Percentiles rank a stretch among this genome's conserved stretches.
These are phyloP conservation scores for Pinus taeda DNA, from an alignment of 75 land plant genomes.

Conservation along the genomic window DNA sequence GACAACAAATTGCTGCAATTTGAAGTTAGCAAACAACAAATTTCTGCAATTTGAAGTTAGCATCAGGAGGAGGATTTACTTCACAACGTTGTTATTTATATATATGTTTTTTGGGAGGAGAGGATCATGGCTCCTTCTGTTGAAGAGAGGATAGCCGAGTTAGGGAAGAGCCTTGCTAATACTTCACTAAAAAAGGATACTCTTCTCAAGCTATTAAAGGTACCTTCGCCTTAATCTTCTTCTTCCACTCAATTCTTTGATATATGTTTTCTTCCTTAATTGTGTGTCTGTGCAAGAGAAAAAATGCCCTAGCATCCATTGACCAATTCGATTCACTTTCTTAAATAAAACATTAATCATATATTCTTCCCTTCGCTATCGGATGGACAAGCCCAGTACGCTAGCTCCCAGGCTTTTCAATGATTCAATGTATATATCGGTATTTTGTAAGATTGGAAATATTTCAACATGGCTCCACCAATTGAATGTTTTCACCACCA, in stretches of 20 bases:
- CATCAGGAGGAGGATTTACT: no score
- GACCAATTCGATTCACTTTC: no score
- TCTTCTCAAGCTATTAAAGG: conserved; percentile 66
- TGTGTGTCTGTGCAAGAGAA: conserved; percentile 7
- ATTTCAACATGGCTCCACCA: neutral
- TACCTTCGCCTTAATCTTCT: conserved; percentile 2
- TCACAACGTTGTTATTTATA: no score
- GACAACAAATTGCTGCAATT: no score
- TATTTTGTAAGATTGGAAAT: neutral
- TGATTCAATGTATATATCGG: neutral
- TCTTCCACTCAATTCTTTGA: neutral
- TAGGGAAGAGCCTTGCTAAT: conserved; percentile 52
- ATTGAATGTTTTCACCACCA: no score
- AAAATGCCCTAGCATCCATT: neutral
- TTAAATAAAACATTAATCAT: no score
- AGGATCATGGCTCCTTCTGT: conserved; percentile 19
- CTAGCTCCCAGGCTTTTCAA: neutral
- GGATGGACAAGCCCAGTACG: neutral
- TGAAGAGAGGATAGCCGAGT: conserved; percentile 27
- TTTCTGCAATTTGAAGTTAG: no score
- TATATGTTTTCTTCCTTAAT: neutral
- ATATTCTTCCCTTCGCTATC: neutral
- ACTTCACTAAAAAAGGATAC: conserved; percentile 55
- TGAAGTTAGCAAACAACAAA: no score
- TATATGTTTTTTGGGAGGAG: no score